Conservation (phyloP, 768 basidiomycete genomes). For the Mycena olivaceomarginata region DNA sequence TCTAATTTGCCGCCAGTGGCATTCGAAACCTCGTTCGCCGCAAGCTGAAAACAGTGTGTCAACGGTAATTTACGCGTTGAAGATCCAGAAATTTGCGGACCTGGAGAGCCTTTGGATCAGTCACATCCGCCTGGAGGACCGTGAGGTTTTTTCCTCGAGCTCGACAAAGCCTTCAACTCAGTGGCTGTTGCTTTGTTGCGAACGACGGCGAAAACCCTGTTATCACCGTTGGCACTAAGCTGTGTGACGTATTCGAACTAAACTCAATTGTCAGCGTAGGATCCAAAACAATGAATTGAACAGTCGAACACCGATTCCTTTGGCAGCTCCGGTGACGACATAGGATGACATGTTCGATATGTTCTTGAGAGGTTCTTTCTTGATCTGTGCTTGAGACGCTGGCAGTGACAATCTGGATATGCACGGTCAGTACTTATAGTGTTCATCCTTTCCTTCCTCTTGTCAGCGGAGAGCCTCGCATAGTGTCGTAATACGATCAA, state of each 20-base stretch:
- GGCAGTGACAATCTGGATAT: too few relatives aligned
- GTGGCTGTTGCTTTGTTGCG: not conserved
- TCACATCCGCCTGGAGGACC: not conserved
- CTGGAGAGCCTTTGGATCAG: not conserved
- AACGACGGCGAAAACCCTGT: not conserved
- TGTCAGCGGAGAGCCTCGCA: too few relatives aligned
- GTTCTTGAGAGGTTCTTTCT: too few relatives aligned
- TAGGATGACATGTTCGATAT: not conserved
- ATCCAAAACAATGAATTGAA: not conserved
- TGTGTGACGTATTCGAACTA: conserved; percentile 1
- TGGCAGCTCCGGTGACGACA: not conserved
- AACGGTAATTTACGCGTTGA: not conserved
- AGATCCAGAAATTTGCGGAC: not conserved
- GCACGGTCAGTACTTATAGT: too few relatives aligned
- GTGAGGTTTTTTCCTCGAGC: not conserved
- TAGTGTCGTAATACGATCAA: too few relatives aligned
- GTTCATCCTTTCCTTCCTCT: too few relatives aligned
- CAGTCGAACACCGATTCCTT: not conserved
- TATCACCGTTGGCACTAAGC: not conserved
- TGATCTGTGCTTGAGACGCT: too few relatives aligned
- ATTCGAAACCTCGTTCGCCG: not conserved
- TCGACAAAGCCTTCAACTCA: not conserved
- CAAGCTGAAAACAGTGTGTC: not conserved
- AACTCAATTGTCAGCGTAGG: not conserved
- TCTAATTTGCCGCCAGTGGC: not conserved